A percentile compares a stretch with the other conserved stretches of the same genome.
phyloP scores from a whole-genome alignment of 176 grass and related monocot species.

The Bonia amplexicaulis region DNA sequence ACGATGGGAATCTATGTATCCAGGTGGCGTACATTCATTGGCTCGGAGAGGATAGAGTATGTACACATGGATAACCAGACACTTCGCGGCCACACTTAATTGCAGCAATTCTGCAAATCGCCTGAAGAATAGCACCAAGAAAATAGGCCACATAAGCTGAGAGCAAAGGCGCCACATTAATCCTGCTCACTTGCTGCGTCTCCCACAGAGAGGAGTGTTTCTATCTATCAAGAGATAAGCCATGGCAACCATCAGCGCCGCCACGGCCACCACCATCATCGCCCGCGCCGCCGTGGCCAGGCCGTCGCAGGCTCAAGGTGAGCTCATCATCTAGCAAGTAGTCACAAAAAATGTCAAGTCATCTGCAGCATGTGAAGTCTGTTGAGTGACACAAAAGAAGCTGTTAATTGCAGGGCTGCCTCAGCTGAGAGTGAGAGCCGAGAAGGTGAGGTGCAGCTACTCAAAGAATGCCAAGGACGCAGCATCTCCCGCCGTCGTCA shows the following conservation, averaged over 20 bases:
- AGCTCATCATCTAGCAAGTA: not conserved
- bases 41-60: conserved; percentile 27
- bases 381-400: not conserved
- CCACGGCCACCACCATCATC: conserved; percentile 22
- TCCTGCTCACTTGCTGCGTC: conserved; percentile 15
- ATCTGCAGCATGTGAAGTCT: not conserved
- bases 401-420: conserved; percentile 39
- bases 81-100: conserved; percentile 33
- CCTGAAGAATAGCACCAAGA: conserved; percentile 20
- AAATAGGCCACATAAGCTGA: not conserved
- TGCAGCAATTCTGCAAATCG: conserved; percentile 4
- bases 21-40: conserved; percentile 35
- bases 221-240: not conserved
- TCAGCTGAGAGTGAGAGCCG: conserved; percentile 48
- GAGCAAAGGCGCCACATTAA: not conserved
- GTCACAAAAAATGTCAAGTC: not conserved
- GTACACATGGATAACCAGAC: conserved; percentile 15
- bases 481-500: not conserved
- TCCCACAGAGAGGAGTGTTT: not conserved
- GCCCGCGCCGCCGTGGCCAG: conserved; percentile 3
- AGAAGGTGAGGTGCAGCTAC: conserved; percentile 50
- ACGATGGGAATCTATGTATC: not conserved
- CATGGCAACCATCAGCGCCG: conserved; percentile 55
- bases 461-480: conserved; percentile 22
- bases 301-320: conserved; percentile 43